Evolutionary conservation across 2,329 filamentous ascomycete species (phyloP).

Genomic region (Coniochaeta hoffmannii): DNA sequence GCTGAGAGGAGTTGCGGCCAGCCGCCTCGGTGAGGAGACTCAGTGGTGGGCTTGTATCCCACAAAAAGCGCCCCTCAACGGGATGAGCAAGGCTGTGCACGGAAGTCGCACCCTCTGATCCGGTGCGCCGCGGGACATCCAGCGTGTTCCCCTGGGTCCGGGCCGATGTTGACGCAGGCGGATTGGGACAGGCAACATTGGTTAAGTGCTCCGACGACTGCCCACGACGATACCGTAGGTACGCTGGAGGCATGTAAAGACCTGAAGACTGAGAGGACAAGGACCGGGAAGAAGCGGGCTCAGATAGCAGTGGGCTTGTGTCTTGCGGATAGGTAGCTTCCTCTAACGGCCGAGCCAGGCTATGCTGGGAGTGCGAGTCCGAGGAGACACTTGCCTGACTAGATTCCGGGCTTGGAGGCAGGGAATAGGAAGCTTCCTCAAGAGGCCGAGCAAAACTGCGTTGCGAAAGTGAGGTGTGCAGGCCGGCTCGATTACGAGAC

Average conservation of each 20-base stretch:
- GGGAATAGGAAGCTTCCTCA: neutral
- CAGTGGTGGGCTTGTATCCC: neutral
- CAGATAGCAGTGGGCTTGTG: neutral
- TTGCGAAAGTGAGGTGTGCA: neutral
- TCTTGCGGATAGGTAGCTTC: neutral
- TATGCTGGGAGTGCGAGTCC: neutral
- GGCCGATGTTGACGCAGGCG: neutral
- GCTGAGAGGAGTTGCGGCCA: neutral
- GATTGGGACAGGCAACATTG: neutral
- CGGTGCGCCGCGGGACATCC: neutral
- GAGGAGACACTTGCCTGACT: neutral
- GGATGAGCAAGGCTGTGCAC: neutral
- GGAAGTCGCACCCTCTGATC: neutral
- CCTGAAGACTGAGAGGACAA: neutral
- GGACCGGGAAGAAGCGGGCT: neutral
- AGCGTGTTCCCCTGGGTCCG: neutral
- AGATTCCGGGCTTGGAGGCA: neutral
- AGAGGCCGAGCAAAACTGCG: neutral
- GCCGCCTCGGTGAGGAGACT: neutral
- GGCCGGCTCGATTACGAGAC: neutral
- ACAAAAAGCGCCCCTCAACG: neutral
- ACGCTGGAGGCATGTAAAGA: neutral
- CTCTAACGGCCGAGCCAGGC: neutral
- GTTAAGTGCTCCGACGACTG: neutral
- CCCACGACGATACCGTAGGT: neutral